Evolutionary conservation across 2,329 filamentous ascomycete species (phyloP).

Genomic region (Grosmannia serpens): DNA sequence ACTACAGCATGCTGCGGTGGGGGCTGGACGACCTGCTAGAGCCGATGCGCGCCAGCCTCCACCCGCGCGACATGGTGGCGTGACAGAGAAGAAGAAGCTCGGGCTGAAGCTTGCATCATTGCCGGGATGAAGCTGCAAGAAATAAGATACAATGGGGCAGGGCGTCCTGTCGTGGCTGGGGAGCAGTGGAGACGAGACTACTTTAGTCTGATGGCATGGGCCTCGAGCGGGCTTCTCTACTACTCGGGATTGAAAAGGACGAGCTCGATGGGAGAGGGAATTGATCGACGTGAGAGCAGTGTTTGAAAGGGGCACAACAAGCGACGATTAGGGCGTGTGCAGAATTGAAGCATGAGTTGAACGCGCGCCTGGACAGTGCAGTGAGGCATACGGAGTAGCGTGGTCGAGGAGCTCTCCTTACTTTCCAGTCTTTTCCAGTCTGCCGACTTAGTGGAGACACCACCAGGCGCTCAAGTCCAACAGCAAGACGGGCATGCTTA

Average conservation of each 20-base stretch:
- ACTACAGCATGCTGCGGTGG: slow-evolving; percentile 6
- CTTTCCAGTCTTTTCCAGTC: no score
- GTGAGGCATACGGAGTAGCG: neutral
- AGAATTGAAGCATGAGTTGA: neutral
- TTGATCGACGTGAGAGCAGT: neutral
- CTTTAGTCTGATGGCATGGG: neutral
- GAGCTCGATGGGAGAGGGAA: neutral
- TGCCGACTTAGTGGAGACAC: neutral
- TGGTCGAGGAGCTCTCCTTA: neutral
- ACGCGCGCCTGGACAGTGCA: neutral
- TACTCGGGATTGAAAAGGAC: neutral
- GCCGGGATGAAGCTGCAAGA: neutral
- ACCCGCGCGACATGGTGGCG: slow-evolving; percentile 8
- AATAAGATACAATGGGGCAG: neutral
- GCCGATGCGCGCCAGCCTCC: slow-evolving; percentile 4
- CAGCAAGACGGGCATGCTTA: neutral
- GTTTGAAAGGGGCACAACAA: neutral
- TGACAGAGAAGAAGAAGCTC: neutral
- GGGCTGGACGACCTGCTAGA: slow-evolving; percentile 5
- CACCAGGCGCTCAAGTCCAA: neutral
- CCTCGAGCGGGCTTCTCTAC: no score
- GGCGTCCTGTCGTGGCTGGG: neutral
- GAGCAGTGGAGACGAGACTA: neutral
- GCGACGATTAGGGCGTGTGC: neutral
- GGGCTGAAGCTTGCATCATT: neutral